Evolutionary conservation across 768 basidiomycete species (phyloP).

Genomic region (Lactarius hengduanensis): DNA sequence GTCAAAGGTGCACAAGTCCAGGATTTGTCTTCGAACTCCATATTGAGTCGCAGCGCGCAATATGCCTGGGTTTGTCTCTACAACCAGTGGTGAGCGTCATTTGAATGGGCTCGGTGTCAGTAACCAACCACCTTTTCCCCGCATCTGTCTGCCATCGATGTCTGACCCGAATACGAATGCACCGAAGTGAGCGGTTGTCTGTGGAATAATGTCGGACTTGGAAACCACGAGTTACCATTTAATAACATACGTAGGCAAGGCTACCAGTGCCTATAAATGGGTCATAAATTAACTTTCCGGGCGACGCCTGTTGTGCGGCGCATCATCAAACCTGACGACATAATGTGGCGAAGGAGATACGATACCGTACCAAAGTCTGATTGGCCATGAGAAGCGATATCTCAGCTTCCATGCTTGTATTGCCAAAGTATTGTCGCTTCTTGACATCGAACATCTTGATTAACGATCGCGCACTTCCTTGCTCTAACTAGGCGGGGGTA

Average conservation of each 20-base stretch:
- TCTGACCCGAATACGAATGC: conserved; percentile 87
- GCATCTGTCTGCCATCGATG: conserved; percentile 96
- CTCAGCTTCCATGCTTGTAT: conserved; percentile 97
- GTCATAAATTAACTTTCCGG: conserved; percentile 92
- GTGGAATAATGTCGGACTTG: conserved; percentile 6
- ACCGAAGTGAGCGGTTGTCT: conserved; percentile 89
- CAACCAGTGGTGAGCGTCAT: not conserved
- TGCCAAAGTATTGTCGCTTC: conserved; percentile 87
- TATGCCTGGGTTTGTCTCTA: conserved; percentile 61
- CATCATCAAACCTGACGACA: conserved; percentile 1
- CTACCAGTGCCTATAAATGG: conserved; percentile 95
- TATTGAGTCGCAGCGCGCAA: conserved; percentile 83
- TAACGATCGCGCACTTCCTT: conserved; percentile 67
- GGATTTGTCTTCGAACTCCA: conserved; percentile 63
- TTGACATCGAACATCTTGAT: conserved; percentile 81
- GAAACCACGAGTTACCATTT: conserved; percentile 1
- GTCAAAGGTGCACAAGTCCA: conserved; percentile 91
- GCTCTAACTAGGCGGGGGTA: conserved; percentile 44
- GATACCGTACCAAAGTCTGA: conserved; percentile 67
- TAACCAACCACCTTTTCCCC: conserved; percentile 71
- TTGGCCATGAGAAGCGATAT: conserved; percentile 96
- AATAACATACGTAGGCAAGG: conserved; percentile 70
- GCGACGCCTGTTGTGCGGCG: conserved; percentile 56
- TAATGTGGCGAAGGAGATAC: conserved; percentile 20
- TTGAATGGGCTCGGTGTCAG: not conserved